A percentile compares a stretch with the other conserved stretches of the same genome.
phyloP scores from a whole-genome alignment of 2,329 filamentous ascomycete species.

The Colletotrichum agaves region DNA sequence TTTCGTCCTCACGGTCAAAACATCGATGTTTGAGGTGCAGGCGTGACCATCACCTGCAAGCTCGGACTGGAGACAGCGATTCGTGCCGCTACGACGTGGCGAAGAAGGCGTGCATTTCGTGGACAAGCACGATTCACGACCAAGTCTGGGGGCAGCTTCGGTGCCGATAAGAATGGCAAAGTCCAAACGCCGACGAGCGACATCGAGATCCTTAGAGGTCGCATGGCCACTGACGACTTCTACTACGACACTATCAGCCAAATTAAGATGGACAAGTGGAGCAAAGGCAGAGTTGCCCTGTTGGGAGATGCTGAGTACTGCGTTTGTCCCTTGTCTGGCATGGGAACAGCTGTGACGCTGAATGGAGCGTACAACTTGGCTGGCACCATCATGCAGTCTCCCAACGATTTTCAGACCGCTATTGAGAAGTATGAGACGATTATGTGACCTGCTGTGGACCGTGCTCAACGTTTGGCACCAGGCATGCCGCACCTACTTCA shows the following conservation, averaged over 20 bases:
- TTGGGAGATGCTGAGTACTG: conserved; percentile 62
- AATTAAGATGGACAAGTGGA: conserved; percentile 52
- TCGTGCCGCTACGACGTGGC: conserved; percentile 42
- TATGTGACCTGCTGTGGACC: conserved; percentile 52
- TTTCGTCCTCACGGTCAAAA: conserved; percentile 45
- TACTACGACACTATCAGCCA: conserved; percentile 56
- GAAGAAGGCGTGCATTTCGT: conserved; percentile 61
- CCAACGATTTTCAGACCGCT: conserved; percentile 42
- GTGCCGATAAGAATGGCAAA: conserved; percentile 52
- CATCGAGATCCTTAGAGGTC: conserved; percentile 68
- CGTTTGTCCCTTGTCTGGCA: conserved; percentile 58
- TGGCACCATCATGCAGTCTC: conserved; percentile 51
- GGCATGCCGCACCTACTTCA: conserved; percentile 43
- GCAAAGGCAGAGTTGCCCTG: conserved; percentile 51
- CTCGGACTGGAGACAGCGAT: conserved; percentile 52
- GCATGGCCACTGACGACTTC: conserved; percentile 57
- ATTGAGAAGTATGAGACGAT: conserved; percentile 53
- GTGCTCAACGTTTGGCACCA: conserved; percentile 49
- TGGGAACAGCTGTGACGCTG: conserved; percentile 59
- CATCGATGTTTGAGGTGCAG: conserved; percentile 51
- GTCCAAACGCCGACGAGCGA: conserved; percentile 62
- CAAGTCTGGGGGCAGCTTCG: conserved; percentile 49
- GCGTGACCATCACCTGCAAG: conserved; percentile 50
- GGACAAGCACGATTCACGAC: conserved; percentile 51
- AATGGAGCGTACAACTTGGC: conserved; percentile 62